Evolutionary conservation across 805 yeast genomes (phyloP).

Genomic region (Zygosaccharomyces lentus): DNA sequence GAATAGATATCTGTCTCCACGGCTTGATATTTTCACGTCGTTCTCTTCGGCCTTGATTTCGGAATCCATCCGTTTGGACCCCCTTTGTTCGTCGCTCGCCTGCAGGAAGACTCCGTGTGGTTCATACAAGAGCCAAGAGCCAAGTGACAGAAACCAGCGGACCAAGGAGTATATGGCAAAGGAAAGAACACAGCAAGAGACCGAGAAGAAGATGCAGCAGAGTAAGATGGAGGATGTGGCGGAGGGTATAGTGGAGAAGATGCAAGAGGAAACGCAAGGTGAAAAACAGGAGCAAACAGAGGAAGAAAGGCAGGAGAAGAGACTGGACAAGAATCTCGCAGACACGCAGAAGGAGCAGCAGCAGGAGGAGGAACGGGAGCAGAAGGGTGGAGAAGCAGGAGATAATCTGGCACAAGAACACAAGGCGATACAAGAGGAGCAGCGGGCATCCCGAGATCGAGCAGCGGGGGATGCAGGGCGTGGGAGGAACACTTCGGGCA

Average conservation of each 20-base stretch:
- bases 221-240: not conserved
- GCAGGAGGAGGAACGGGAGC: not conserved
- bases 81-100: not conserved
- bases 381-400: slow-evolving; percentile 1
- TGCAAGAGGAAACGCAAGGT: not conserved
- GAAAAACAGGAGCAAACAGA: no score
- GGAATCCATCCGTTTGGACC: not conserved
- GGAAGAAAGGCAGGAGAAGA: no score
- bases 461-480: slow-evolving; percentile 6
- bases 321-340: no score
- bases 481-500: slow-evolving; percentile 46
- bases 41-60: not conserved
- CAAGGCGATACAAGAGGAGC: slow-evolving; percentile 4
- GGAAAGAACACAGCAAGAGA: not conserved
- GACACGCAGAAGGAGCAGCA: slow-evolving; percentile 2
- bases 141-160: not conserved
- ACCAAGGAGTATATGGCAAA: not conserved
- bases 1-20: not conserved
- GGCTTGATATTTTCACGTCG: not conserved
- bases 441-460: slow-evolving; percentile 6
- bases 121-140: not conserved
- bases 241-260: not conserved
- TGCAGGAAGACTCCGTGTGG: not conserved
- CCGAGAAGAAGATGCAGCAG: not conserved
- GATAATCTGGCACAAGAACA: not conserved